Conservation (phyloP, 2,329 filamentous ascomycete genomes). For the Cytospora piceae region DNA sequence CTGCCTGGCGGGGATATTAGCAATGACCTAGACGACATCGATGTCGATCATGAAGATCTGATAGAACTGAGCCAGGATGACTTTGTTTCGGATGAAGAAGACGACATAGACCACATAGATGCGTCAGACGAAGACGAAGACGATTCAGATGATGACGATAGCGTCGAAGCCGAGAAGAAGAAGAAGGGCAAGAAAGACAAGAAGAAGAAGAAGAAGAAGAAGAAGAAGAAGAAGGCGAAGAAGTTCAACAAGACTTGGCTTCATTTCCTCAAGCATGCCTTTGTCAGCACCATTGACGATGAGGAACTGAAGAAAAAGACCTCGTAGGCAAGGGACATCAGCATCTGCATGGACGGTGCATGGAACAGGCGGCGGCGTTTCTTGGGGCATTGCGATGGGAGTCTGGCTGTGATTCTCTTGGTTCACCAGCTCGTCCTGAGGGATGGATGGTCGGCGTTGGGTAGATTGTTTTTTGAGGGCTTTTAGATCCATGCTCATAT, state of each 20-base stretch:
- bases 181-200: slow-evolving; percentile 49
- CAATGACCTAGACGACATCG: slow-evolving; percentile 14
- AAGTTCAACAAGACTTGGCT: slow-evolving; percentile 73
- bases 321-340: slow-evolving; percentile 13
- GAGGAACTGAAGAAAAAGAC: slow-evolving; percentile 61
- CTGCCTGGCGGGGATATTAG: slow-evolving; percentile 24
- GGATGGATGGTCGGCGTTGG: background rate
- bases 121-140: slow-evolving; percentile 28
- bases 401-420: slow-evolving; percentile 22
- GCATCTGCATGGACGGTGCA: slow-evolving; percentile 2
- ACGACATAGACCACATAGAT: slow-evolving; percentile 35
- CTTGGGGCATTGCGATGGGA: slow-evolving; percentile 20
- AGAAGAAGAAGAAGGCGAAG: slow-evolving; percentile 57
- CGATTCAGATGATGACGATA: slow-evolving; percentile 30
- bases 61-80: slow-evolving; percentile 33
- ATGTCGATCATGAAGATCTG: slow-evolving; percentile 26
- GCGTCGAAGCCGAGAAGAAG: slow-evolving; percentile 39
- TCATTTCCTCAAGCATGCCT: slow-evolving; percentile 77
- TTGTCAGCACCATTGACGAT: slow-evolving; percentile 72
- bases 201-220: slow-evolving; percentile 50
- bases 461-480: background rate
- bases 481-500: background rate
- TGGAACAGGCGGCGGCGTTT: slow-evolving; percentile 20
- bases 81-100: slow-evolving; percentile 37
- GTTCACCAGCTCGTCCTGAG: background rate